phyloP scores from a whole-genome alignment of 192 early-diverging fungal genomes.

The Jimgerdemannia flammicorona region DNA sequence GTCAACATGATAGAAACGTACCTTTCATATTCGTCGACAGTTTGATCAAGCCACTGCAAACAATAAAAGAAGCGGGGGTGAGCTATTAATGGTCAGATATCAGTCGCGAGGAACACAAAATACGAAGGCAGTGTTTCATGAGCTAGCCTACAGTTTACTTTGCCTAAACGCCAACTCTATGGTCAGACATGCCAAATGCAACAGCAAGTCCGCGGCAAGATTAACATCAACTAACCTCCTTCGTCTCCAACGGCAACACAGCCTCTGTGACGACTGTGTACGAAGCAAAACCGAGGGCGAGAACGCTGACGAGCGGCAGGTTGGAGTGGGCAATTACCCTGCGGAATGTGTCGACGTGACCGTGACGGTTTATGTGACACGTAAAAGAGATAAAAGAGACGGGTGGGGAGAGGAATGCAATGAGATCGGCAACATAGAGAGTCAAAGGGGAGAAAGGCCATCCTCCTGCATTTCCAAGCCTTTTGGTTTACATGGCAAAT shows the following conservation, averaged over 20 bases:
- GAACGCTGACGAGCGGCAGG: not conserved
- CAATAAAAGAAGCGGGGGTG: not conserved
- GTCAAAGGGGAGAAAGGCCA: not conserved
- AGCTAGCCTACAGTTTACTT: too few species aligned
- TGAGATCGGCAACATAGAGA: not conserved
- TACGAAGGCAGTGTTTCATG: too few species aligned
- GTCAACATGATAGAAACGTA: not conserved
- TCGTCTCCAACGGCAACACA: not conserved
- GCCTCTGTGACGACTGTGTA: not conserved
- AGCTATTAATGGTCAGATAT: too few species aligned
- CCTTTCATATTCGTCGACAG: not conserved
- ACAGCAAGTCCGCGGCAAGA: too few species aligned
- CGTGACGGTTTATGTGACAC: not conserved
- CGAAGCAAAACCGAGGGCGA: not conserved
- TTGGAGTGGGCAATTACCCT: not conserved
- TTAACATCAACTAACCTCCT: not conserved
- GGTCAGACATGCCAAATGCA: too few species aligned
- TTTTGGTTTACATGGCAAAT: too few species aligned
- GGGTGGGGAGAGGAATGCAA: too few species aligned
- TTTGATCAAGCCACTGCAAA: not conserved
- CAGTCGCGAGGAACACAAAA: too few species aligned
- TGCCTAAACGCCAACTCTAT: too few species aligned
- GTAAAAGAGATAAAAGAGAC: not conserved
- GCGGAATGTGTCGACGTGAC: not conserved
- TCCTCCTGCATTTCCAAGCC: too few species aligned